Percentiles rank a stretch among this genome's conserved stretches.
Evolutionary conservation across 1,284 basidiomycete genomes (phyloP).

Genomic region (Pascua sp.): DNA sequence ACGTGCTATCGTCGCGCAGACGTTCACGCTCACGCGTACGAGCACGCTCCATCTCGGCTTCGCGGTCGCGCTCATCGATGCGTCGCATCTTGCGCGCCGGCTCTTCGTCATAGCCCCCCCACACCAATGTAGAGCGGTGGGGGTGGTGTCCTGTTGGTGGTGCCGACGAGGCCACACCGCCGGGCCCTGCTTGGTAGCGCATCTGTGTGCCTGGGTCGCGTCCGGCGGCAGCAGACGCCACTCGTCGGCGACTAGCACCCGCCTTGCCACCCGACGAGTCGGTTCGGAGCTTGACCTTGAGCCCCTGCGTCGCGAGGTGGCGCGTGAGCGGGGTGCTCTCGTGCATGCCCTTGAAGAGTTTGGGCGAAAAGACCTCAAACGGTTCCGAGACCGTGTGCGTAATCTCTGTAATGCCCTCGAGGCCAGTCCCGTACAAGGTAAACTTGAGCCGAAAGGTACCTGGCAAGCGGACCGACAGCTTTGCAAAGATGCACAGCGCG

Average conservation of each 20-base stretch:
- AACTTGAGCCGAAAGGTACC: conserved; percentile 48
- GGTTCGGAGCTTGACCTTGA: conserved; percentile 50
- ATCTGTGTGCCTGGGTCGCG: not conserved
- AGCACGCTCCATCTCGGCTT: conserved; percentile 1
- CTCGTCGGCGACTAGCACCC: conserved; percentile 5
- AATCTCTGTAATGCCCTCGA: conserved; percentile 37
- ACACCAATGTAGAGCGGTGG: not conserved
- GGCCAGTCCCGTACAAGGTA: conserved; percentile 43
- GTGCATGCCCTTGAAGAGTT: conserved; percentile 51
- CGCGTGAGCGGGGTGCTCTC: conserved; percentile 47
- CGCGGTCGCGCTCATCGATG: conserved; percentile 1
- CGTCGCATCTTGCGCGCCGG: conserved; percentile 11
- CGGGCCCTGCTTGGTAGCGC: not conserved
- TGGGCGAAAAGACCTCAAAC: conserved; percentile 51
- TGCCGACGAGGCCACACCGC: not conserved
- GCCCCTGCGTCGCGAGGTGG: conserved; percentile 49
- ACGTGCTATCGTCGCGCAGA: conserved; percentile 17
- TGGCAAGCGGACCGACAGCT: conserved; percentile 47
- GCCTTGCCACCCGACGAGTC: conserved; percentile 38
- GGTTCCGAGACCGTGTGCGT: conserved; percentile 40
- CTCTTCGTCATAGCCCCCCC: not conserved
- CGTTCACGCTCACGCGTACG: conserved; percentile 1
- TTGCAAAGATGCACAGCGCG: conserved; percentile 49
- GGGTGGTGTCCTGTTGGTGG: not conserved
- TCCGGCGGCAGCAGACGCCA: not conserved